A percentile compares a stretch with the other conserved stretches of the same genome.
Conservation (phyloP, 805 yeast species). For the Candida insectorum region DNA sequence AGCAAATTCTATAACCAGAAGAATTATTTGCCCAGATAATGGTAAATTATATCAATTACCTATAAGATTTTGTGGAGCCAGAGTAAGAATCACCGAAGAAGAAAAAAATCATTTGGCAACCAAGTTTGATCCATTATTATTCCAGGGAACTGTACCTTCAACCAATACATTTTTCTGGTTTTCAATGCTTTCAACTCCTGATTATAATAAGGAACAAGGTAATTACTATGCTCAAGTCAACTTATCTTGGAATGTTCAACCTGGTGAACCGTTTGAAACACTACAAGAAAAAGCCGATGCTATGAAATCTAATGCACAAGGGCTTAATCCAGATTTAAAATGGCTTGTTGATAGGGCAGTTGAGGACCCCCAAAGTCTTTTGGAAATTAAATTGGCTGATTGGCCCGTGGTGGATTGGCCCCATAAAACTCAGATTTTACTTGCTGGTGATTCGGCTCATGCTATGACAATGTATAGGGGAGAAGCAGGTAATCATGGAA, state of each 20-base stretch:
- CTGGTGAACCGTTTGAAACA: constrained; percentile 14
- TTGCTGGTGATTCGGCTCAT: constrained; percentile 19
- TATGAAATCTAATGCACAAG: constrained; percentile 12
- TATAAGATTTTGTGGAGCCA: constrained; percentile 23
- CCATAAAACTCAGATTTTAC: constrained; percentile 7
- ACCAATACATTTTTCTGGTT: constrained; percentile 25
- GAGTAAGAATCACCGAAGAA: constrained; percentile 16
- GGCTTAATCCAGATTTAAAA: constrained; percentile 12
- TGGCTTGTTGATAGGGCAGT: constrained; percentile 14
- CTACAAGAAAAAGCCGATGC: constrained; percentile 15
- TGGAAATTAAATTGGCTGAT: constrained; percentile 15
- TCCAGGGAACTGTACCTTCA: constrained; percentile 26
- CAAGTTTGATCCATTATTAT: constrained; percentile 22
- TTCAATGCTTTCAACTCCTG: constrained; percentile 20
- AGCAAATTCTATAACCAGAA: constrained; percentile 19
- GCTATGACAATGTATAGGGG: constrained; percentile 21
- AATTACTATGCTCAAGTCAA: constrained; percentile 17
- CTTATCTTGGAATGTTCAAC: constrained; percentile 14
- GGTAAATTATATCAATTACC: constrained; percentile 21
- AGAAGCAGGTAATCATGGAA: constrained; percentile 19
- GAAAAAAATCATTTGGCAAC: constrained; percentile 15
- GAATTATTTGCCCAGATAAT: constrained; percentile 14
- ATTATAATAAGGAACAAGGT: constrained; percentile 12
- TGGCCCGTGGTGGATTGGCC: constrained; percentile 17
- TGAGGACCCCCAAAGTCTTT: constrained; percentile 8